Base-by-base conservation (phyloP, 176 grass and related monocot species). In the Triticum turgidum region DNA sequence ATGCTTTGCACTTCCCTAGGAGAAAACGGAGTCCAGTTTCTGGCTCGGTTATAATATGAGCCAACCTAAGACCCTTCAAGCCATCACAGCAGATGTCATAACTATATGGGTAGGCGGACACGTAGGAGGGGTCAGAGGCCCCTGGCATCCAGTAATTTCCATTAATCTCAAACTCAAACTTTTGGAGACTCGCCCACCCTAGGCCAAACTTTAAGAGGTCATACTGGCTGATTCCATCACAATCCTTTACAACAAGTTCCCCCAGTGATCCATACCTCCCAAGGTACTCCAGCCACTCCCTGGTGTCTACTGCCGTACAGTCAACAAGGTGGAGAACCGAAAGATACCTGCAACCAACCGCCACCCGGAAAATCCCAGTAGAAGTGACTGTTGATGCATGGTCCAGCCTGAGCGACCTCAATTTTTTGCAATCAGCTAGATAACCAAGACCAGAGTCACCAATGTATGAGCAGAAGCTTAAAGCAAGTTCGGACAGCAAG, bases 211-310 rank as follows among this genome's bases (percentile, higher is more conserved):
- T 91, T 41, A 92, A 27, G 65, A 94, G 63, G 76, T 86, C 93
- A 86, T 88, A 87, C 79, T 92, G 87, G 65, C 35, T 80, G 80
- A 95, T 88, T 45, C 69, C 82, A 63, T 78, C 68, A 65, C 93
- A 95, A 73, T 88, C 78, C 73, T 90, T 92, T 9, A 92, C 86
- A 30, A 77, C 76, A 68, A 95, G 90, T 80, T 92, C 90, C 64
- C 87, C 62, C 51, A 92, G 61, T 5, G 90, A 82, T 74, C 94
- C 92, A 22, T 69, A 8, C 69, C 61, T 87, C 25, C 89, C 94
- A 38, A 97, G 86, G 73, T 94, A 94, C 67, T 85, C 88, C 2
- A 97, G 80, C 94, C 94, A 97, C 86, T 83, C 83, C n/a, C 85
- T 67, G 11, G 81, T 83, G 45, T 51, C 59, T 59, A 97, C 90